Evolutionary conservation across 2,329 filamentous ascomycete genomes (phyloP), one percentile per base, ranked within the genome.

Genomic region (Hymenoscyphus repandus): DNA sequence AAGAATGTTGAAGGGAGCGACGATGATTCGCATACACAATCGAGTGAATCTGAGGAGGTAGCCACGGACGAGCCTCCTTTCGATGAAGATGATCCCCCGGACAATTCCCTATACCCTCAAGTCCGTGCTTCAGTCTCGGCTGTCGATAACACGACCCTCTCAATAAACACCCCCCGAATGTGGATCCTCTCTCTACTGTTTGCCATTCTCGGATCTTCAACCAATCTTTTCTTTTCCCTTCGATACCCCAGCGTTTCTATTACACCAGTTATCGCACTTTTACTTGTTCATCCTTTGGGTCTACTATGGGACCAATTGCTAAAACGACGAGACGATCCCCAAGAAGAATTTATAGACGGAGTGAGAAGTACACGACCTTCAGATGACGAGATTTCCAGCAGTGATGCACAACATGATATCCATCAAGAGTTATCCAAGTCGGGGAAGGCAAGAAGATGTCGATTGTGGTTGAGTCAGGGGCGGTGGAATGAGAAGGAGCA

Each of bases 211-310:
- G 89, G 89, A 54, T 92, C 88, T 42, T 87, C 86, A 2, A 90
- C 87, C 33, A 93, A 93, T 68, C 72, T 95, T 37, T 93, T 95
- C 72, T 95, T 95, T 73, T 91, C 88, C 33, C 74, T 95, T 66
- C 80, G 90, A 78, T 95, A 93, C 75, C 90, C 90, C 27, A 93
- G 89, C 68, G 88, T 95, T 67, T 86, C 87, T 54, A 92, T 95
- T 64, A 92, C 88, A 18, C 89, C 89, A 36, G 87, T 95, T 58
- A 95, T 95, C 72, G 88, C 89, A 30, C 76, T 93, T 62, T 75
- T 95, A 52, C 81, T 95, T 50, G 88, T 90, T 42, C 90, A 93
- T 64, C 90, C 90, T 2, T 78, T 95, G 49, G 90, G 90, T 53
- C 79, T 88, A 20, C 66, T 90, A 27, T 92, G 90, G 86, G 90